Conservation (phyloP, 2,329 filamentous ascomycete genomes). For the Cercospora sp. region DNA sequence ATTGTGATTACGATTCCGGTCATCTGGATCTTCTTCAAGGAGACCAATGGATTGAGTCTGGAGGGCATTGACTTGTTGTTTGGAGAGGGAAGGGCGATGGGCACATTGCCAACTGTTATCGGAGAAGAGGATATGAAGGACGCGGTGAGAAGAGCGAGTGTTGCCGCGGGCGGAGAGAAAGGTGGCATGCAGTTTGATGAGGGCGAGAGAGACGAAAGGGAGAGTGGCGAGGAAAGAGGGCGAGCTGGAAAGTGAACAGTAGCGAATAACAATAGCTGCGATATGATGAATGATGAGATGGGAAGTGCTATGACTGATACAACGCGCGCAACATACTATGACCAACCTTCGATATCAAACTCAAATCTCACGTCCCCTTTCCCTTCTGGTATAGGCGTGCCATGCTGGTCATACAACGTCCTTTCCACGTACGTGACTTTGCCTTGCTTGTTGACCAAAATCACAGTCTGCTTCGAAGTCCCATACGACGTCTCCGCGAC, state of each 20-base stretch:
- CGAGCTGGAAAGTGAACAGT: not conserved
- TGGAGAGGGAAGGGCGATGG: constrained; percentile 51
- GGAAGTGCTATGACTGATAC: not conserved
- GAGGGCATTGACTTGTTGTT: constrained; percentile 62
- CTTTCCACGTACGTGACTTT: constrained; percentile 63
- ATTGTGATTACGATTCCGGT: constrained; percentile 46
- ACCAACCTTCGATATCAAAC: constrained; percentile 50
- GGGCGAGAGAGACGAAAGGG: constrained; percentile 2
- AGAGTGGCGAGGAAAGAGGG: not conserved
- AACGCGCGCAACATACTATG: not conserved
- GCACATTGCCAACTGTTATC: constrained; percentile 49
- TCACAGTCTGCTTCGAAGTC: constrained; percentile 64
- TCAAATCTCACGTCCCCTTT: constrained; percentile 51
- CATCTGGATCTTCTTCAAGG: constrained; percentile 55
- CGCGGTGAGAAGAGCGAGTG: constrained; percentile 25
- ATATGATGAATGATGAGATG: not conserved
- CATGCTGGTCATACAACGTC: constrained; percentile 59
- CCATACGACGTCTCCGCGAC: constrained; percentile 54
- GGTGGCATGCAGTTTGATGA: not conserved
- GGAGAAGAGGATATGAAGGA: constrained; percentile 40
- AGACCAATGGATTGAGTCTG: constrained; percentile 55
- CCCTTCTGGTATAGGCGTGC: constrained; percentile 47
- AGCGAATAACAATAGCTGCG: not conserved
- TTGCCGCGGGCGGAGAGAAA: constrained; percentile 13
- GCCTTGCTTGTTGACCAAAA: constrained; percentile 58